Evolutionary conservation across 495 filamentous ascomycete genomes (phyloP).

Genomic region (Penicillium lagena): DNA sequence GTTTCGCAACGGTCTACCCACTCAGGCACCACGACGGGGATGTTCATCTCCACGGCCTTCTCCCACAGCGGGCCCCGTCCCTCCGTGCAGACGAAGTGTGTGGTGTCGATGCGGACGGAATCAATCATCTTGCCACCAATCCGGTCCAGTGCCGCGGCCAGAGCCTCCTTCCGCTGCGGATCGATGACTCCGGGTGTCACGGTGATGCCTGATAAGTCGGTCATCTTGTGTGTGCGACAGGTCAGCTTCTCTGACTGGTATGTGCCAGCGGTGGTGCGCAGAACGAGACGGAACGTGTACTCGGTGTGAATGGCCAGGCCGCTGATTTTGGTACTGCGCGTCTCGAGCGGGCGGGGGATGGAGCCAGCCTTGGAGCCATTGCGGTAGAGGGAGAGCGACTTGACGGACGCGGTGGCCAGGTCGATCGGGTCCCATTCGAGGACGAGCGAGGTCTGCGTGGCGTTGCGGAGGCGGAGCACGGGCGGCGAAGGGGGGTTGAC

Average conservation of each 20-base stretch:
- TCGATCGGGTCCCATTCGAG: slow-evolving; percentile 97
- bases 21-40: slow-evolving; percentile 94
- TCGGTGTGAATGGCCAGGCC: slow-evolving; percentile 94
- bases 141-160: slow-evolving; percentile 68
- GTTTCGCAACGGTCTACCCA: slow-evolving; percentile 94
- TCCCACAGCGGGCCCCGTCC: slow-evolving; percentile 88
- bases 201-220: slow-evolving; percentile 91
- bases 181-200: slow-evolving; percentile 87
- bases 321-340: slow-evolving; percentile 91
- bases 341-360: slow-evolving; percentile 78
- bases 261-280: slow-evolving; percentile 87
- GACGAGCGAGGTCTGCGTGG: slow-evolving; percentile 93
- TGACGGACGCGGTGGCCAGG: slow-evolving; percentile 83
- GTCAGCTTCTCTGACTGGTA: slow-evolving; percentile 75
- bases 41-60: slow-evolving; percentile 94
- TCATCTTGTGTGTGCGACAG: slow-evolving; percentile 97
- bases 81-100: slow-evolving; percentile 98
- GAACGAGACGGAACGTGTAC: slow-evolving; percentile 88
- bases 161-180: slow-evolving; percentile 62
- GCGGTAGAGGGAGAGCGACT: slow-evolving; percentile 82
- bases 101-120: slow-evolving; percentile 90
- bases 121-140: slow-evolving; percentile 93
- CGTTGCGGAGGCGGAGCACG: slow-evolving; percentile 83
- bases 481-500: slow-evolving; percentile 70
- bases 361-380: slow-evolving; percentile 94